Evolutionary conservation across 2,329 filamentous ascomycete genomes (phyloP), one percentile per base, ranked within the genome.

Genomic region (Calonectria leucothoes): DNA sequence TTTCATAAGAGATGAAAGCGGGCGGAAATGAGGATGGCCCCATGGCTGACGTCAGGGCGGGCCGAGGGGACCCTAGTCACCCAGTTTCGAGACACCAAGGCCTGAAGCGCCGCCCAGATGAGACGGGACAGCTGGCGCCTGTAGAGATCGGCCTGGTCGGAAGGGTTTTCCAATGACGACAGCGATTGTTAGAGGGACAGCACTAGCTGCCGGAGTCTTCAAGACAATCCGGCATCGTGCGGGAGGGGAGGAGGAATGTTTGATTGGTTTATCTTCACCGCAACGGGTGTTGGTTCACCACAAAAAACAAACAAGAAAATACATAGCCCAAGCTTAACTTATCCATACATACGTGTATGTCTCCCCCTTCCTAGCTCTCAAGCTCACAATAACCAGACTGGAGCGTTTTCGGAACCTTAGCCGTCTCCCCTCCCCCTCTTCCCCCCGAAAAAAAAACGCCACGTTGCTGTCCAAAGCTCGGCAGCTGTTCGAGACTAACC

Each of bases 41-140:
- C 49, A 33, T 37, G 35, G 57, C 67, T 80, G 78, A 79, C 78
- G 78, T 79, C 78, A 80, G 71, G 72, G 65, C 66, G 73, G 70
- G 69, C 49, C 66, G 52, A 51, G 35, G 55, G 57, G 45, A 37
- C 42, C 64, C 51, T 52, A 51, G 42, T 61, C 31, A 68, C 55
- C 66, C 67, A 65, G 72, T 57, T 61, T 55, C 55, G 27, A 59
- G 35, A 65, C 59, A 31, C 69, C 55, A 65, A 48, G 37, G 48
- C 29, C 17, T 52, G 39, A 57, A 61, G 61, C 37, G 35, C 64
- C 15, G 51, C 11, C 15, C 51, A 61, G 55, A 27, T 42, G 63
- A 55, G 64, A 68, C 59, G 68, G 45, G 33, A 49, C 52, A 39
- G 39, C 39, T 57, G 66, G 52, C 51, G 52, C 51, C 52, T 27